Base-by-base conservation (phyloP, 2,329 filamentous ascomycete genomes). In the Nemania sp. region DNA sequence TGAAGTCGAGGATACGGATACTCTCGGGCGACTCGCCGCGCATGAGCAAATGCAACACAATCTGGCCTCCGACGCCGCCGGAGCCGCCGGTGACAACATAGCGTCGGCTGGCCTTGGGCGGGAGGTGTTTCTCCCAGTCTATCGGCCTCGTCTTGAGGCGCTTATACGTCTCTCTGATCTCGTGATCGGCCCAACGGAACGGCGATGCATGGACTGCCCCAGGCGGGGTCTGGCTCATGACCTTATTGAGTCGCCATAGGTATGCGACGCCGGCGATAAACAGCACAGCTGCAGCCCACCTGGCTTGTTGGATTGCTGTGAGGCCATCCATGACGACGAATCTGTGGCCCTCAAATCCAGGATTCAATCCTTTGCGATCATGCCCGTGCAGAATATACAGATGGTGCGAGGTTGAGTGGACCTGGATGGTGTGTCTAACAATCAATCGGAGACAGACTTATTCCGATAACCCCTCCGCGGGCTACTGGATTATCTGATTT, bases 1-100 rank as follows among this genome's bases (percentile, higher is more conserved):
- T 73, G 58, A 82, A 76, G 67, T 83, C 81, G 29, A 81, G 65
- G 53, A 82, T 78, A 15, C 81, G 79, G 56, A 83, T 78, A 52
- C 76, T 76, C 48, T 77, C 73, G 9, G 79, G 76, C 1, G 76
- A 54, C 68, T 83, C 76, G 5, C 81, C 81, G 17, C 80, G 78
- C 5, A 74, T 71, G 11, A 83, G 73, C 29, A 83, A 73, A 57
- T 83, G 79, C 15, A 77, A 71, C n/a, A 81, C 74, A 35, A 83
- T 77, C 72, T 78, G 78, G 20, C 79, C 78, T 2, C 81, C 81
- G 12, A 83, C 80, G 13, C 78, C 75, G 29, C 79, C 79, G 72
- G 69, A 72, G n/a, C 75, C 75, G 21, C 75, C 75, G 1, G 73
- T 75, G 6, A 77, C 63, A 34, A 77, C 63, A 60, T 77, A 77